Evolutionary conservation across 495 filamentous ascomycete species (phyloP), one percentile per base, ranked within the genome.

Genomic region (Podospora pseudoanserina): DNA sequence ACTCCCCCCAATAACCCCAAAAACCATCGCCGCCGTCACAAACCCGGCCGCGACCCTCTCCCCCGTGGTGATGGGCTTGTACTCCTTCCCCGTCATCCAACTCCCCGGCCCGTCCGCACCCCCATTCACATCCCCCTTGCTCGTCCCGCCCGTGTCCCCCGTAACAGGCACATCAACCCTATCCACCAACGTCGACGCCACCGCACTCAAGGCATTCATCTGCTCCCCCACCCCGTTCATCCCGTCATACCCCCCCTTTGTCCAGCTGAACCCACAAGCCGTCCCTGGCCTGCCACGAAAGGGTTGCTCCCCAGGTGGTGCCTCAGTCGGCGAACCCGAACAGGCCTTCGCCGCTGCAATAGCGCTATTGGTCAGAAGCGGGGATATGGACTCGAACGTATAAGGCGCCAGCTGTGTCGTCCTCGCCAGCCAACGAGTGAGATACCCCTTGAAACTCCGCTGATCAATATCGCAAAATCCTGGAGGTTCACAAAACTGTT

Each of bases 361-460:
- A 7, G 89, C 90, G 15, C 85, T 88, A 3, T 82, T 76, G 59
- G 82, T 73, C 56, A 94, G 75, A 63, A 86, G 82, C 1, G 87
- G 84, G 72, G 84, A 77, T 60, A 94, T 86, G 9, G 75, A 69
- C 39, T 85, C 79, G 58, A 74, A 77, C 11, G 86, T 89, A 67
- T 82, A 86, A 4, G 91, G 90, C 5, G 88, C 91, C 68, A 93
- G 82, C 66, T 88, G 87, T 11, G 87, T 81, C 49, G 86, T 84
- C 49, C 84, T 85, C 2, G 88, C 86, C 74, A 94, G 80, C 90
- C 89, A 92, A 7, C 87, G 87, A 53, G 87, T 78, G 19, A 92
- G 80, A 71, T 91, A 90, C 9, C 89, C 90, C 78, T 94, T 94
- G 83, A 92, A 93, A 57, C 83, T 86, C 64, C 82, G 82, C 75